phyloP scores from a whole-genome alignment of 2,329 filamentous ascomycete genomes.

The Domatiomyces globalis region DNA sequence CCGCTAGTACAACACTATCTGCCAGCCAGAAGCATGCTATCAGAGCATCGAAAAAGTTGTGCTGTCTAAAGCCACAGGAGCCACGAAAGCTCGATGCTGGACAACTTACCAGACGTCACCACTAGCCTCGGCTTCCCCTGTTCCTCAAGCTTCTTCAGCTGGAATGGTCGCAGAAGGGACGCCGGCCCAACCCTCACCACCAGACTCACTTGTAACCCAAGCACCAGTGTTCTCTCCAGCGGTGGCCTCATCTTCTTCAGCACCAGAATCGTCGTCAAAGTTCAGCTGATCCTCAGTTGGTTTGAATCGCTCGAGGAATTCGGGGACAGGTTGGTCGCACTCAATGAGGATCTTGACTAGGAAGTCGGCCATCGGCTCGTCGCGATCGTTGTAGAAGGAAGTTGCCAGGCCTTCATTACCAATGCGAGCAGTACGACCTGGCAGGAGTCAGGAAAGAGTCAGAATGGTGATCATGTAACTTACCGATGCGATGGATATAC shows the following conservation, averaged over 20 bases:
- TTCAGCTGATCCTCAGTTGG: constrained; percentile 28
- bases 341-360: constrained; percentile 74
- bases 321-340: constrained; percentile 61
- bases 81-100: not conserved
- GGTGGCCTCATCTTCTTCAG: constrained; percentile 3
- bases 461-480: constrained; percentile 18
- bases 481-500: constrained; percentile 88
- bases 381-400: constrained; percentile 71
- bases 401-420: constrained; percentile 74
- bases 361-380: constrained; percentile 57
- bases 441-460: not conserved
- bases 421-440: constrained; percentile 84
- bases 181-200: not conserved
- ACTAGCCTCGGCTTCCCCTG: not conserved
- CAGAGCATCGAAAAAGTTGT: not conserved
- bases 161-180: not conserved
- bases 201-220: not conserved
- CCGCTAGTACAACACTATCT: not conserved
- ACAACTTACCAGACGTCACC: not conserved
- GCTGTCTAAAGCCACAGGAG: not conserved
- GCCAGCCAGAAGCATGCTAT: not conserved
- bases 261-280: constrained; percentile 38
- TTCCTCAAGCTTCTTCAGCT: not conserved
- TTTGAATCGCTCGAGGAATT: constrained; percentile 56
- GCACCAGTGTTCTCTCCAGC: constrained; percentile 1